Percentiles rank a stretch among this genome's conserved stretches.
Conservation (phyloP, 1,139 yeast species). For the Sugiyamaella castrensis region DNA sequence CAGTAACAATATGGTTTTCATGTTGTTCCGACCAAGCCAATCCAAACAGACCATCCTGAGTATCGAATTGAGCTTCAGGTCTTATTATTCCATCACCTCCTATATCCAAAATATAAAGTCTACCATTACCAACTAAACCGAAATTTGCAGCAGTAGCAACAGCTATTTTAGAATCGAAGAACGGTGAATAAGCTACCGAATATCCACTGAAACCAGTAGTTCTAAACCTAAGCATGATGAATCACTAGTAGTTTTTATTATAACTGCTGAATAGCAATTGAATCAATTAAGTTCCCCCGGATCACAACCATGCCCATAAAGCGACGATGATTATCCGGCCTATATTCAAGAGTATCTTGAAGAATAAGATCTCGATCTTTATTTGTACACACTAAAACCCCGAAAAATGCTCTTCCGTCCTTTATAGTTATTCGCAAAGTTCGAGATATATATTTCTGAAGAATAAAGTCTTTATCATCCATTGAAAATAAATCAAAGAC, state of each 20-base stretch:
- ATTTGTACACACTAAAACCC: slow-evolving; percentile 35
- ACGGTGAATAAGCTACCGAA: slow-evolving; percentile 87
- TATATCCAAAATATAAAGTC: slow-evolving; percentile 66
- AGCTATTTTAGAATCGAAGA: slow-evolving; percentile 82
- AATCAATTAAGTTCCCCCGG: slow-evolving; percentile 33
- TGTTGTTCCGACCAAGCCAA: slow-evolving; percentile 87
- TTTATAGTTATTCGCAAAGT: slow-evolving; percentile 30
- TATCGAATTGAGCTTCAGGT: slow-evolving; percentile 65
- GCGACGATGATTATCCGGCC: slow-evolving; percentile 28
- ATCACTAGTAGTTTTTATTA: neutral
- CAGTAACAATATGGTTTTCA: slow-evolving; percentile 78
- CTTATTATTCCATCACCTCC: slow-evolving; percentile 59
- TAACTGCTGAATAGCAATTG: slow-evolving; percentile 25
- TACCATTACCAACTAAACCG: slow-evolving; percentile 93
- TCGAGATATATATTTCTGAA: slow-evolving; percentile 23
- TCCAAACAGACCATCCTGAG: slow-evolving; percentile 91
- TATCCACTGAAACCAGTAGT: slow-evolving; percentile 86
- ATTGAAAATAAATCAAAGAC: neutral
- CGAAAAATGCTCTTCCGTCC: slow-evolving; percentile 37
- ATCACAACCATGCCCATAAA: slow-evolving; percentile 37
- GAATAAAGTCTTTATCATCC: slow-evolving; percentile 3
- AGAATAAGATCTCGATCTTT: slow-evolving; percentile 33
- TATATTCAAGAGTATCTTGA: slow-evolving; percentile 34
- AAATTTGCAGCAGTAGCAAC: slow-evolving; percentile 90
- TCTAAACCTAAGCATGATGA: slow-evolving; percentile 63